Evolutionary conservation across 441 rosid species (phyloP).

Genomic region (Rhodomyrtus psidioides): DNA sequence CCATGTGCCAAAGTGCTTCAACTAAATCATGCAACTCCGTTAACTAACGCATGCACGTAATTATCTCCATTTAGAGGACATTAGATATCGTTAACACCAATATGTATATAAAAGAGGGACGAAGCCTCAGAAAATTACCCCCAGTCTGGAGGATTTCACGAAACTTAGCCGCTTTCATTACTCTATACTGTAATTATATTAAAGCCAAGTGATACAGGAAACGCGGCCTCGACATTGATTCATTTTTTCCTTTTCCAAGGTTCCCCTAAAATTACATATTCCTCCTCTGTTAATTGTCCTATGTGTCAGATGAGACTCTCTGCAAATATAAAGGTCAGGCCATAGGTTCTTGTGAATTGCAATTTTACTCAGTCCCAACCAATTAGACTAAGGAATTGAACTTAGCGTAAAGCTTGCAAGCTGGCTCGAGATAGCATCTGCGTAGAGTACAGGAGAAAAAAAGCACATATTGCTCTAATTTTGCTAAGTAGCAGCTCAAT

Average conservation of each 20-base stretch:
- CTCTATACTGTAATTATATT: background rate
- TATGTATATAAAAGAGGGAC: background rate
- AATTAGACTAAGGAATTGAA: no score
- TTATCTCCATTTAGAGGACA: background rate
- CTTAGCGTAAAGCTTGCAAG: no score
- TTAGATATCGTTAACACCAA: background rate
- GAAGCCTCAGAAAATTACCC: background rate
- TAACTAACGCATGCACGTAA: background rate
- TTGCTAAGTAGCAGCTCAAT: no score
- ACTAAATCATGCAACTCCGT: background rate
- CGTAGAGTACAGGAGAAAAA: no score
- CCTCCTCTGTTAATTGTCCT: background rate
- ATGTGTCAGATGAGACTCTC: background rate
- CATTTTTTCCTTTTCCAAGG: background rate
- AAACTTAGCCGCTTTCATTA: background rate
- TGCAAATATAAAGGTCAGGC: background rate
- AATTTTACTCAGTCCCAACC: no score
- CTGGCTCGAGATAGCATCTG: no score
- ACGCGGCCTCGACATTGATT: background rate
- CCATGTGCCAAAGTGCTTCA: background rate
- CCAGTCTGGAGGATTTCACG: background rate
- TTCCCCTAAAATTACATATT: background rate
- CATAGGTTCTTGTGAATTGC: background rate
- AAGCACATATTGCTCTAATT: no score
- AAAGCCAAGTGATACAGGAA: background rate